A percentile compares a stretch with the other conserved stretches of the same genome.
These are phyloP conservation scores for Mallotus japonicus DNA, from an alignment of 441 rosid species.

Conservation along the genomic window DNA sequence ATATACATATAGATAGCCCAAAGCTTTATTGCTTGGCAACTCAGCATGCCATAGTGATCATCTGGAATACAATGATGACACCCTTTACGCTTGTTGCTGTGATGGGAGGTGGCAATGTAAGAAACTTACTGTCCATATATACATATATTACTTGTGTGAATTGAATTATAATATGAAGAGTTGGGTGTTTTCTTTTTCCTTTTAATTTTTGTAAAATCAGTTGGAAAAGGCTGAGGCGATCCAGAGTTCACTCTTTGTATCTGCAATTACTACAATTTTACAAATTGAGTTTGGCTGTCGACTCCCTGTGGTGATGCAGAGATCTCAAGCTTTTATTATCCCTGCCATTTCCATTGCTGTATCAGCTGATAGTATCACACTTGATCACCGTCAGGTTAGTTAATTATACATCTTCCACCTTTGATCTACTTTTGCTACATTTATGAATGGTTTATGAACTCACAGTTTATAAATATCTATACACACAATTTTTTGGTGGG, in stretches of 20 bases:
- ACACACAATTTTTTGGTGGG: too few relatives aligned
- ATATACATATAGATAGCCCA: neutral
- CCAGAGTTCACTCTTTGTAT: neutral
- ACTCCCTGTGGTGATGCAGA: neutral
- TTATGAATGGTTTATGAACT: neutral
- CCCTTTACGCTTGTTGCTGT: neutral
- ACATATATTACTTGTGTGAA: too few relatives aligned
- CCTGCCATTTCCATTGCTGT: neutral
- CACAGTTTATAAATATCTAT: too few relatives aligned
- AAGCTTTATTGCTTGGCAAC: neutral
- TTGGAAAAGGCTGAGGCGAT: neutral
- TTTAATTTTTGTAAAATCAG: neutral
- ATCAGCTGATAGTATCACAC: neutral
- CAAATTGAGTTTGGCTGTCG: neutral
- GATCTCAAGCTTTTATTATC: neutral
- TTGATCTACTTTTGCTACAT: too few relatives aligned
- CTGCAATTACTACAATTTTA: neutral
- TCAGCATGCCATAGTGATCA: neutral
- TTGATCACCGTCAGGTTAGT: neutral
- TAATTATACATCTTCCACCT: too few relatives aligned
- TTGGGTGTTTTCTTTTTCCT: too few relatives aligned
- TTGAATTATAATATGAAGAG: neutral
- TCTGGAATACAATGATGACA: neutral
- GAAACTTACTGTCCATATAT: neutral
- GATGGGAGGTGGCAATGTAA: neutral